Conservation (phyloP, 306 rosid genomes). For the Abrus pulchellus region DNA sequence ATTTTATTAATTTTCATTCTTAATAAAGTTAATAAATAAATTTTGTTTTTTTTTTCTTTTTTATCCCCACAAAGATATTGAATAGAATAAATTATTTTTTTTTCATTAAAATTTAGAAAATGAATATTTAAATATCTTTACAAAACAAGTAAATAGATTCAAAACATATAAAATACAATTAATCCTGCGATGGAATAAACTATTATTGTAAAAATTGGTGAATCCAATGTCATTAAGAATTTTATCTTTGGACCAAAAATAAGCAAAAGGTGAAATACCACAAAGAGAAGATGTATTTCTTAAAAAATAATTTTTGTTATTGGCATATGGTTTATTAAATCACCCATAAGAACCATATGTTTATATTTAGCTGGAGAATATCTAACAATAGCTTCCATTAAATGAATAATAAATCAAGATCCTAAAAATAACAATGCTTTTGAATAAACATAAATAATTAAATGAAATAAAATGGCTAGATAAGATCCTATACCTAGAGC, state of each 20-base stretch:
- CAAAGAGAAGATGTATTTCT: background rate
- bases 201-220: too few species aligned
- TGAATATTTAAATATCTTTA: too few species aligned
- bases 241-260: background rate
- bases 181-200: too few species aligned
- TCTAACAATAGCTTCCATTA: background rate
- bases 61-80: too few species aligned
- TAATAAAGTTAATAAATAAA: too few species aligned
- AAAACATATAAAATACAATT: too few species aligned
- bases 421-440: background rate
- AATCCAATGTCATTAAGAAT: background rate
- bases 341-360: background rate
- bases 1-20: too few species aligned
- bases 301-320: background rate
- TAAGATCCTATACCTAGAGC: background rate
- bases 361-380: background rate
- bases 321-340: background rate
- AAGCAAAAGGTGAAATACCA: background rate
- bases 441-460: constrained; percentile 7
- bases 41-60: too few species aligned
- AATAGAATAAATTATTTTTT: too few species aligned
- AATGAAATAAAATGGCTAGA: background rate
- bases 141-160: too few species aligned
- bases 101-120: too few species aligned
- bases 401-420: constrained; percentile 16